Base-by-base conservation (phyloP, 2,329 filamentous ascomycete genomes). In the Alternaria solani region DNA sequence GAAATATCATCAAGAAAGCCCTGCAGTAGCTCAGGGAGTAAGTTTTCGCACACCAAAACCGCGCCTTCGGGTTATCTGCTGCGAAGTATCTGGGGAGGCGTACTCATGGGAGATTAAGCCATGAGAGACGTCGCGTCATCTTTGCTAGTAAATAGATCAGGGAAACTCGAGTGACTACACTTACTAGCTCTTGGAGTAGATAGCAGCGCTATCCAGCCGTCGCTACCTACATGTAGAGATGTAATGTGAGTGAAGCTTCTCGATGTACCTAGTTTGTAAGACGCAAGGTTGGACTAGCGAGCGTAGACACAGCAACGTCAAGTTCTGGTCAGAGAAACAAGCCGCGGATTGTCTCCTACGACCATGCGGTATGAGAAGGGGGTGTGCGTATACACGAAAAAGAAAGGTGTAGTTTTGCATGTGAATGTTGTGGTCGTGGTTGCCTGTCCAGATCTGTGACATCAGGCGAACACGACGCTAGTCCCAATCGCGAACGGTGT, bases 1-100 rank as follows among this genome's bases (percentile, higher is more conserved):
- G 6, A 11, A 30, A 5, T 3, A 5, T 16, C 8, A 42, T 7
- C 12, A 1, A 36, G 14, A 1, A 8, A 42, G 14, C n/a, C 18
- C 38, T 25, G 9, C n/a, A 23, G 18, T 39, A 57, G 32, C 58
- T 61, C 58, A 61, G 58, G 53, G n/a, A 32, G 6, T 32, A 42
- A n/a, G n/a, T 2, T 51, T 18, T 61, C 58, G 58, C 58, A 61
- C 58, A 61, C 7, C 38, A 41, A 61, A 53, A 38, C 58, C 58
- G 38, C 57, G n/a, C n/a, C 11, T 11, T 16, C 28, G 57, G 54
- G 58, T 28, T 48, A 20, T 57, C 54, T 61, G 41, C 32, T 61
- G 43, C 58, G 42, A 51, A 61, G 58, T 61, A 61, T 61, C 58
- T 61, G 55, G 9, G 34, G 20, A 51, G 11, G 47, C 30, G 47